Evolutionary conservation across 164 flowering plant species (phyloP).

Genomic region (Macadamia integrifolia): DNA sequence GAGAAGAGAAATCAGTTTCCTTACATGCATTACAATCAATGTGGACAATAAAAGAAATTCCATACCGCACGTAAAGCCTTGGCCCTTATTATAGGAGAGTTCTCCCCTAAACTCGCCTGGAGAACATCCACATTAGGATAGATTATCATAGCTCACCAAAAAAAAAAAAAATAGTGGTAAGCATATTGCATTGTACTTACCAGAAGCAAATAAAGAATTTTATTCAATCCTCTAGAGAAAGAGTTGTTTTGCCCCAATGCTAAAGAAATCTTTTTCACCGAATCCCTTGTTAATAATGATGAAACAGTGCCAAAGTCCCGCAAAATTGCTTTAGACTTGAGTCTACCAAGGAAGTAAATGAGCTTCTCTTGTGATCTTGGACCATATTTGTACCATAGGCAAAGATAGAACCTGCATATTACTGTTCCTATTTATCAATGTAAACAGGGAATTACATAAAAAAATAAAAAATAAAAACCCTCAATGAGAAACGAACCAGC

Average conservation of each 20-base stretch:
- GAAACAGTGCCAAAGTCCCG: slow-evolving; percentile 54
- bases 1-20: neutral
- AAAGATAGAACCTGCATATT: slow-evolving; percentile 83
- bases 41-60: slow-evolving; percentile 4
- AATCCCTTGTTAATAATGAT: slow-evolving; percentile 57
- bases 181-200: slow-evolving; percentile 29
- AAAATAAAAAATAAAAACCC: neutral
- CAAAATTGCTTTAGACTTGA: slow-evolving; percentile 58
- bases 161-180: neutral
- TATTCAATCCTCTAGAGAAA: slow-evolving; percentile 93
- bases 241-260: slow-evolving; percentile 82
- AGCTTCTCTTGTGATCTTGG: slow-evolving; percentile 61
- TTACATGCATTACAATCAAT: neutral
- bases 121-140: neutral
- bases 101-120: slow-evolving; percentile 89
- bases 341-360: slow-evolving; percentile 56
- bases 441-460: neutral
- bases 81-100: slow-evolving; percentile 82
- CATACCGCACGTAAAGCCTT: slow-evolving; percentile 90
- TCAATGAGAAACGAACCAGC: slow-evolving; percentile 55
- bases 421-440: slow-evolving; percentile 10
- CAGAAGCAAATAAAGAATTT: slow-evolving; percentile 80
- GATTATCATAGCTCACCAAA: neutral
- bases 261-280: slow-evolving; percentile 67
- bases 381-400: slow-evolving; percentile 92